Evolutionary conservation across 2,329 filamentous ascomycete genomes (phyloP).

Genomic region (Aspergillaceae sp.): DNA sequence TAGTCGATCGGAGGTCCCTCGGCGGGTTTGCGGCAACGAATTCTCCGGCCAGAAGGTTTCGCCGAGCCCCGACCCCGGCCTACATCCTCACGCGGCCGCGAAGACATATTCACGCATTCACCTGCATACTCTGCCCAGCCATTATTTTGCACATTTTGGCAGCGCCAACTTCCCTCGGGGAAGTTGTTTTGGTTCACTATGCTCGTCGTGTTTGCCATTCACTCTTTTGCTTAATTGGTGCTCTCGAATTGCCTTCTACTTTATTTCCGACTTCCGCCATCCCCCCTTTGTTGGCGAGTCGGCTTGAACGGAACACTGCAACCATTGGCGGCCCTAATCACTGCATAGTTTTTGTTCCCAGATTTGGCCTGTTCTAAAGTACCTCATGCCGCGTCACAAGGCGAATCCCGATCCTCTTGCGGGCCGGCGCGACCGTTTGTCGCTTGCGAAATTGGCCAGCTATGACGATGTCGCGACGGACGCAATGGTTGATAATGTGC

Average conservation of each 20-base stretch:
- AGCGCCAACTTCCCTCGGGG: slow-evolving; percentile 8
- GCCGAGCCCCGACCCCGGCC: slow-evolving; percentile 18
- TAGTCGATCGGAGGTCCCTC: background rate
- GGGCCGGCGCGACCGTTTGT: slow-evolving; percentile 59
- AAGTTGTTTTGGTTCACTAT: slow-evolving; percentile 3
- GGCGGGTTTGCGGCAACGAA: slow-evolving; percentile 2
- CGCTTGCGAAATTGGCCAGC: slow-evolving; percentile 74
- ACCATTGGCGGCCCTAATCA: slow-evolving; percentile 1
- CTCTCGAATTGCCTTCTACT: background rate
- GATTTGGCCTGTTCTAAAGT: slow-evolving; percentile 2
- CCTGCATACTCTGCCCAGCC: background rate
- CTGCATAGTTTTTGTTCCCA: slow-evolving; percentile 4
- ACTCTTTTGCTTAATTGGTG: slow-evolving; percentile 3
- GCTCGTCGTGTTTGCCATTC: background rate
- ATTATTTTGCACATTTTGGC: slow-evolving; percentile 2
- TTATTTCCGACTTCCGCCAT: slow-evolving; percentile 3
- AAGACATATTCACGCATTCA: background rate
- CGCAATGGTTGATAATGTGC: slow-evolving; percentile 86
- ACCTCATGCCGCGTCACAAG: slow-evolving; percentile 31
- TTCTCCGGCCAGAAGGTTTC: slow-evolving; percentile 17
- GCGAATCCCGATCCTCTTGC: slow-evolving; percentile 20
- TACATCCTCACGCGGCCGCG: background rate
- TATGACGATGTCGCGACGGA: slow-evolving; percentile 97
- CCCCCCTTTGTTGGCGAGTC: slow-evolving; percentile 8
- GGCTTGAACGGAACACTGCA: slow-evolving; percentile 2